These are phyloP conservation scores for Pezicula radicicola DNA, from an alignment of 2,329 filamentous ascomycete genomes.

Conservation along the genomic window DNA sequence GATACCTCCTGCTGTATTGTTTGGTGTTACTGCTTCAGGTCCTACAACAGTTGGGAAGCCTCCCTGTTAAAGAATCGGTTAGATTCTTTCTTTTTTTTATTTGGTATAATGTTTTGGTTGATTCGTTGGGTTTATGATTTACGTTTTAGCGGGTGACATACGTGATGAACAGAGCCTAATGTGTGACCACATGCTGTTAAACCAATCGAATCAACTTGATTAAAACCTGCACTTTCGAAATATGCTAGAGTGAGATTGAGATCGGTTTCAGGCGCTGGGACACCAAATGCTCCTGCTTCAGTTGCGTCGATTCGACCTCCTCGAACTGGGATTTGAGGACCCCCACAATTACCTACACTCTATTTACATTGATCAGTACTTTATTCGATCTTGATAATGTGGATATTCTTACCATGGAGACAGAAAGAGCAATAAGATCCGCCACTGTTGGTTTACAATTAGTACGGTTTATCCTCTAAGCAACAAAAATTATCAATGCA, in stretches of 20 bases:
- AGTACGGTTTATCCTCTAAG: too few species aligned
- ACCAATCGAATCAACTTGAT: conserved; percentile 52
- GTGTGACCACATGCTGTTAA: conserved; percentile 59
- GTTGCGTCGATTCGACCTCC: conserved; percentile 52
- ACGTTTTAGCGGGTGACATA: neutral
- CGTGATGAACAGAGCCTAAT: conserved; percentile 53
- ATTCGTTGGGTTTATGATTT: neutral
- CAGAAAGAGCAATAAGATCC: conserved; percentile 47
- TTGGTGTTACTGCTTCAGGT: conserved; percentile 30
- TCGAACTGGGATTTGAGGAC: conserved; percentile 48
- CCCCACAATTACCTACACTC: conserved; percentile 57
- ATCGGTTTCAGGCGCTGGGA: conserved; percentile 55
- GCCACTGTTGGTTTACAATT: conserved; percentile 4
- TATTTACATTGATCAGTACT: conserved; percentile 35
- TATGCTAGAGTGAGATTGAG: conserved; percentile 47
- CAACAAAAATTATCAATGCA: neutral
- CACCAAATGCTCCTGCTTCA: conserved; percentile 40
- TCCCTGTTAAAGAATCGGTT: neutral
- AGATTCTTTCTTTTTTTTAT: neutral
- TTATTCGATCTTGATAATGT: conserved; percentile 25
- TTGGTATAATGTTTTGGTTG: too few species aligned
- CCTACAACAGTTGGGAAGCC: conserved; percentile 52
- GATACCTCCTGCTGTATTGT: conserved; percentile 34
- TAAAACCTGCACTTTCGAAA: conserved; percentile 56
- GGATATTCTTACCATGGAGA: conserved; percentile 32